Evolutionary conservation across 768 basidiomycete species (phyloP).

Genomic region (Ramaria rubella): DNA sequence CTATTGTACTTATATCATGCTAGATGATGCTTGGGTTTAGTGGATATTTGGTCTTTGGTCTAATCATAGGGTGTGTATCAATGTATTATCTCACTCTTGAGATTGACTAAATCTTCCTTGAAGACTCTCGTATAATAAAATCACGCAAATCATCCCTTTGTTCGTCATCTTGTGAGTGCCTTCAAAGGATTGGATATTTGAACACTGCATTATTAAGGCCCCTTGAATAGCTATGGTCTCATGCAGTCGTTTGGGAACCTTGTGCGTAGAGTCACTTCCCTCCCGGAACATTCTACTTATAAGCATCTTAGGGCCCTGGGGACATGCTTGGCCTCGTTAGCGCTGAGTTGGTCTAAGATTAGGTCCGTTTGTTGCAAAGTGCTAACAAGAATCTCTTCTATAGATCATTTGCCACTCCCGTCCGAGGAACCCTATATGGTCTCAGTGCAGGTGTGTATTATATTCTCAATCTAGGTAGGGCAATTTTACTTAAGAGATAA

Average conservation of each 20-base stretch:
- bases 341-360: conserved; percentile 44
- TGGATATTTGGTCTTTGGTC: conserved; percentile 58
- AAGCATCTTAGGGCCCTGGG: conserved; percentile 50
- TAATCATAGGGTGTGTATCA: conserved; percentile 21
- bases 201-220: not conserved
- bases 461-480: not conserved
- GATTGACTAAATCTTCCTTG: not conserved
- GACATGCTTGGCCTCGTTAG: conserved; percentile 64
- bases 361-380: not conserved
- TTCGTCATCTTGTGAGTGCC: conserved; percentile 59
- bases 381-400: not conserved
- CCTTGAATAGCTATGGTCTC: conserved; percentile 47
- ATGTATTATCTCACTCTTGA: not conserved
- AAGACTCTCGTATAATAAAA: conserved; percentile 50
- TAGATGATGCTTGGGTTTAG: conserved; percentile 65
- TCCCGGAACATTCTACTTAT: not conserved
- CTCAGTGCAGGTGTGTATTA: conserved; percentile 37
- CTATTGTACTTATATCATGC: not conserved
- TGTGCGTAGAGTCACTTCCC: conserved; percentile 27
- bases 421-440: conserved; percentile 67
- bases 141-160: conserved; percentile 53
- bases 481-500: not conserved
- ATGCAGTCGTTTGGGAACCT: conserved; percentile 71
- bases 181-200: not conserved
- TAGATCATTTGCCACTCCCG: conserved; percentile 58